A percentile compares a stretch with the other conserved stretches of the same genome.
Evolutionary conservation across 352 stramenopile genomes (phyloP).

Genomic region (Phytopythium cucurbitacearum): DNA sequence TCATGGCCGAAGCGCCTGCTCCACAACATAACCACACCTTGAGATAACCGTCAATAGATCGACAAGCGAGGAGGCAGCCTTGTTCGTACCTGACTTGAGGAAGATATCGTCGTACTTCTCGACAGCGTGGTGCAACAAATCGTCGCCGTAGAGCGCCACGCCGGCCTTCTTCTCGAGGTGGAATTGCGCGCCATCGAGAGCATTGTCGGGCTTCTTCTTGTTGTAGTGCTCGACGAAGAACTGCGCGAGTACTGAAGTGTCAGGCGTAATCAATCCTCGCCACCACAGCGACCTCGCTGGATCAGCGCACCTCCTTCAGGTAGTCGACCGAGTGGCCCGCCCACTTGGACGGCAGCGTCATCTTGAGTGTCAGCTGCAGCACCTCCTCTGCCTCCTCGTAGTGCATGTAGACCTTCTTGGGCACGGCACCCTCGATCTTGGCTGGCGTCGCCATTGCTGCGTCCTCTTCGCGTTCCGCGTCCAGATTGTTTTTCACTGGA

Average conservation of each 20-base stretch:
- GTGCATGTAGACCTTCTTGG: slow-evolving; percentile 90
- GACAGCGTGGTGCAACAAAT: slow-evolving; percentile 73
- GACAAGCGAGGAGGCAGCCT: not conserved
- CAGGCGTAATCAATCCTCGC: too few relatives aligned
- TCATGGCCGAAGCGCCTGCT: slow-evolving; percentile 41
- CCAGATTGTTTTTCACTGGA: too few relatives aligned
- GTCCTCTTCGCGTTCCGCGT: not conserved
- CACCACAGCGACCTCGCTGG: not conserved
- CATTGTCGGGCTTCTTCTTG: slow-evolving; percentile 78
- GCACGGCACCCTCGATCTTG: slow-evolving; percentile 72
- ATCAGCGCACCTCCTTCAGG: slow-evolving; percentile 58
- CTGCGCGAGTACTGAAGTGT: slow-evolving; percentile 14
- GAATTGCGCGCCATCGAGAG: slow-evolving; percentile 39
- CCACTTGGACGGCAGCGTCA: slow-evolving; percentile 87
- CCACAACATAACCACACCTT: not conserved
- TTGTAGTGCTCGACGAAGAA: slow-evolving; percentile 92
- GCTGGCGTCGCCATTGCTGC: slow-evolving; percentile 26
- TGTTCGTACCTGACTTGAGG: slow-evolving; percentile 42
- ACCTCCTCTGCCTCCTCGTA: slow-evolving; percentile 68
- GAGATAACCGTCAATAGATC: not conserved
- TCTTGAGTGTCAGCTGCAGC: slow-evolving; percentile 79
- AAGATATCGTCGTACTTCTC: slow-evolving; percentile 87
- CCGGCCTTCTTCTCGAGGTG: slow-evolving; percentile 72
- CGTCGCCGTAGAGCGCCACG: slow-evolving; percentile 55
- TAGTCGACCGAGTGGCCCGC: slow-evolving; percentile 76